A percentile compares a stretch with the other conserved stretches of the same genome.
Conservation (phyloP, 805 yeast species). For the Saccharomycopsis lassenensis region DNA sequence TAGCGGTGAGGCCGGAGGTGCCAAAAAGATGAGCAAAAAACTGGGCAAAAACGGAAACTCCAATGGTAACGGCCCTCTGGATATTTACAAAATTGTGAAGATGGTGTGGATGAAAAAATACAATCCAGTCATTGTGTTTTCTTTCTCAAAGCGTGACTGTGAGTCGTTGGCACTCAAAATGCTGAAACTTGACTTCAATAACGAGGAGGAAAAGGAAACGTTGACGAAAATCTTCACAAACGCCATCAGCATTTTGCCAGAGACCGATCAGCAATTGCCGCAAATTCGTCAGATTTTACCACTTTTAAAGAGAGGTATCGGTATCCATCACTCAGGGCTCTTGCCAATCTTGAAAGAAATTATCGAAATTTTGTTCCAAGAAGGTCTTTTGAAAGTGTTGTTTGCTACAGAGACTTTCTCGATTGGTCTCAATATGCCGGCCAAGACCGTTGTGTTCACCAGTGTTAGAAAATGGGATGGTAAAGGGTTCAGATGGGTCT, state of each 20-base stretch:
- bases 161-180: slow-evolving; percentile 88
- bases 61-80: no score
- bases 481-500: slow-evolving; percentile 94
- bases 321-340: slow-evolving; percentile 96
- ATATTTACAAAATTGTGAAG: slow-evolving; percentile 90
- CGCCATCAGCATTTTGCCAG: slow-evolving; percentile 82
- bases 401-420: slow-evolving; percentile 98
- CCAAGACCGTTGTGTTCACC: slow-evolving; percentile 96
- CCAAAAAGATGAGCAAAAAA: slow-evolving; percentile 71
- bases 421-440: slow-evolving; percentile 98
- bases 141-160: slow-evolving; percentile 96
- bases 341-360: slow-evolving; percentile 90
- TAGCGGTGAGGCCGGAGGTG: slow-evolving; percentile 74
- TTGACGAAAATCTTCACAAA: slow-evolving; percentile 81
- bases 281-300: slow-evolving; percentile 91
- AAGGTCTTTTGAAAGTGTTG: slow-evolving; percentile 85
- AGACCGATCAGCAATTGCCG: slow-evolving; percentile 83
- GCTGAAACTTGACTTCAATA: slow-evolving; percentile 91
- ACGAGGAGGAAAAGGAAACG: slow-evolving; percentile 88
- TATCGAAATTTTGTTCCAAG: slow-evolving; percentile 92
- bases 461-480: slow-evolving; percentile 99
- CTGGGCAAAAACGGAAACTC: slow-evolving; percentile 70
- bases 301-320: slow-evolving; percentile 85
- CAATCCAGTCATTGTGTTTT: slow-evolving; percentile 96
- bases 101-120: slow-evolving; percentile 96